These are phyloP conservation scores for Begonia fuchsioides DNA, from an alignment of 306 rosid genomes.

Conservation along the genomic window DNA sequence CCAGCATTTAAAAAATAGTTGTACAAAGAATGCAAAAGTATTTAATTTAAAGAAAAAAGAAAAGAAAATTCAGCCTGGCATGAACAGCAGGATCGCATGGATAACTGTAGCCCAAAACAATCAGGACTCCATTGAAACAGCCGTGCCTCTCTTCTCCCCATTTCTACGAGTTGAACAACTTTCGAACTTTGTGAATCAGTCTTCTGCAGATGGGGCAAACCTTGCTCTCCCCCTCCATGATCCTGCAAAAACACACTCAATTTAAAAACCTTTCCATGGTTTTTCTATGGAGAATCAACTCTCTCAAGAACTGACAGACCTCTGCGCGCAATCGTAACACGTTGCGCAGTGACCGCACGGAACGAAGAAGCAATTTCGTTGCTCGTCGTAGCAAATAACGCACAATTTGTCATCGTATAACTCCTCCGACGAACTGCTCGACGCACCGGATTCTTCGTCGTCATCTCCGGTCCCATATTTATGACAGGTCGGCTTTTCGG, in stretches of 20 bases:
- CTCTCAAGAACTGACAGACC: slow-evolving; percentile 22
- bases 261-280: not conserved
- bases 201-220: slow-evolving; percentile 66
- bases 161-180: slow-evolving; percentile 26
- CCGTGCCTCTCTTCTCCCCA: not conserved
- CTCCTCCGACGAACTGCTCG: slow-evolving; percentile 45
- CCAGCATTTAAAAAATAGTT: too few relatives aligned
- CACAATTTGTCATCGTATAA: slow-evolving; percentile 59
- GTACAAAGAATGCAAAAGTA: too few relatives aligned
- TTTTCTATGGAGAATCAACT: not conserved
- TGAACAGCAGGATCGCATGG: too few relatives aligned
- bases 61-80: too few relatives aligned
- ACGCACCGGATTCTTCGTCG: slow-evolving; percentile 32
- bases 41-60: too few relatives aligned
- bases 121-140: too few relatives aligned
- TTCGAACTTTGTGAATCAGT: slow-evolving; percentile 45
- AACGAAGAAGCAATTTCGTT: slow-evolving; percentile 52
- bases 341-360: slow-evolving; percentile 79
- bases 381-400: slow-evolving; percentile 54
- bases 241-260: slow-evolving; percentile 30
- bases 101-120: too few relatives aligned
- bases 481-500: slow-evolving; percentile 10
- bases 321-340: slow-evolving; percentile 58
- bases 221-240: slow-evolving; percentile 39
- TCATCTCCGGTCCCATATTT: slow-evolving; percentile 38